These are phyloP conservation scores for Chalciporus piperatus DNA, from an alignment of 768 basidiomycete species.

Conservation along the genomic window DNA sequence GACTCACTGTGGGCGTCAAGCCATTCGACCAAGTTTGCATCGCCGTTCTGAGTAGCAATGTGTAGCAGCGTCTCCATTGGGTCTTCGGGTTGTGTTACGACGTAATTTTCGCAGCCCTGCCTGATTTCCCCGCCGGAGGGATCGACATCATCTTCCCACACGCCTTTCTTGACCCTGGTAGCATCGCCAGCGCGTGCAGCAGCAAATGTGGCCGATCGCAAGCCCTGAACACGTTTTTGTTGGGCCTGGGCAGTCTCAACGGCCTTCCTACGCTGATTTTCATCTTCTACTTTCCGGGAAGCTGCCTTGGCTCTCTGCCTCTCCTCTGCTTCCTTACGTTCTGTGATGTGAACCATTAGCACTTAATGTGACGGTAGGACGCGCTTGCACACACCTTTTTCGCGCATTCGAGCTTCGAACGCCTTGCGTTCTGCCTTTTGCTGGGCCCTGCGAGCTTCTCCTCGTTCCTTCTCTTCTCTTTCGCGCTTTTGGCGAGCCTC, in stretches of 20 bases:
- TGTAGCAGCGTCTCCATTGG: conserved; percentile 68
- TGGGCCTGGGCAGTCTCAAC: conserved; percentile 47
- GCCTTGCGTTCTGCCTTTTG: conserved; percentile 51
- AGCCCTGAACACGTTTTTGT: conserved; percentile 49
- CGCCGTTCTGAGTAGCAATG: conserved; percentile 55
- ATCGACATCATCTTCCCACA: conserved; percentile 71
- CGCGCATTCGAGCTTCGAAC: conserved; percentile 43
- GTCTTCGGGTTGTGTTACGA: conserved; percentile 46
- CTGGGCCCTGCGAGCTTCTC: conserved; percentile 43
- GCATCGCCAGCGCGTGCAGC: conserved; percentile 58
- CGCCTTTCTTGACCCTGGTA: conserved; percentile 55
- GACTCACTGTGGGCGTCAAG: conserved; percentile 67
- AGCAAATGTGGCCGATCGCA: conserved; percentile 61
- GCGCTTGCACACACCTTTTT: conserved; percentile 40
- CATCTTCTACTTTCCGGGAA: conserved; percentile 55
- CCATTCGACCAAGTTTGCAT: conserved; percentile 62
- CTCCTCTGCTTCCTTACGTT: conserved; percentile 53
- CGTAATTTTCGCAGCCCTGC: conserved; percentile 50
- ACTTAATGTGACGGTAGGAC: conserved; percentile 6
- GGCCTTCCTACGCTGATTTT: conserved; percentile 43
- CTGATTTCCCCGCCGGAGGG: conserved; percentile 70
- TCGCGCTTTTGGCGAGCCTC: conserved; percentile 46
- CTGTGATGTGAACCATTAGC: conserved; percentile 32
- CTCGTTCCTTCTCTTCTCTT: conserved; percentile 54
- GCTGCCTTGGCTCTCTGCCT: conserved; percentile 54